Evolutionary conservation across 106 monocot species (phyloP), one percentile per base, ranked within the genome.

Genomic region (Dendrobium catenatum): DNA sequence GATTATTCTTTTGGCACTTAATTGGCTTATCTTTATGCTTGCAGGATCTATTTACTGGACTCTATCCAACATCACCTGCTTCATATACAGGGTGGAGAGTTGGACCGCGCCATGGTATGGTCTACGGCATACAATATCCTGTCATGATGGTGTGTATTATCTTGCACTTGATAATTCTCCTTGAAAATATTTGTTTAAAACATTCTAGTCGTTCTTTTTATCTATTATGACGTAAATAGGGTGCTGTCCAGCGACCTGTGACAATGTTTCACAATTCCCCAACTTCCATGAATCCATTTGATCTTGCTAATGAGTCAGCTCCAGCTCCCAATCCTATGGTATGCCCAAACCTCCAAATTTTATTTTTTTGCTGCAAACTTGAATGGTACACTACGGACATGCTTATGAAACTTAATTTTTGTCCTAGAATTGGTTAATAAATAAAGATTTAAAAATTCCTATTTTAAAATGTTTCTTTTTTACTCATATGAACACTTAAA

Each of bases 31-130:
- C 6, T 42, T 66, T 61, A 61, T 54, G 42, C 67, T 55, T 37
- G 66, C 68, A 86, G 86, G 86, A 86, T 80, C 75, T 86, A 27
- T 86, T 83, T 80, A 70, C 76, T 40, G 76, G 68, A 73, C 26
- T 67, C n/a, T 80, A 86, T 79, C 76, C 29, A 72, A 26, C 81
- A 72, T 9, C 40, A 67, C 5, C 24, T 72, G 75, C 78, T 67
- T 46, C 77, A 55, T 26, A 75, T 43, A 49, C 76, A 31, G 76
- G 64, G 20, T 86, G 83, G 77, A 72, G 72, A 17, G 22, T 56
- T 51, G 54, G 54, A 75, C 79, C 79, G 3, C 18, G 13, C 70
- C 75, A 5, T 64, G 24, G 49, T 13, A 80, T 83, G 80, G 83
- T 55, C 40, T 86, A 86, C 44, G 37, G 42, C 7, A 76, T 68